Percentiles rank a stretch among this genome's conserved stretches.
phyloP scores from a whole-genome alignment of 805 yeast genomes.

The Ogataea salicorniae region DNA sequence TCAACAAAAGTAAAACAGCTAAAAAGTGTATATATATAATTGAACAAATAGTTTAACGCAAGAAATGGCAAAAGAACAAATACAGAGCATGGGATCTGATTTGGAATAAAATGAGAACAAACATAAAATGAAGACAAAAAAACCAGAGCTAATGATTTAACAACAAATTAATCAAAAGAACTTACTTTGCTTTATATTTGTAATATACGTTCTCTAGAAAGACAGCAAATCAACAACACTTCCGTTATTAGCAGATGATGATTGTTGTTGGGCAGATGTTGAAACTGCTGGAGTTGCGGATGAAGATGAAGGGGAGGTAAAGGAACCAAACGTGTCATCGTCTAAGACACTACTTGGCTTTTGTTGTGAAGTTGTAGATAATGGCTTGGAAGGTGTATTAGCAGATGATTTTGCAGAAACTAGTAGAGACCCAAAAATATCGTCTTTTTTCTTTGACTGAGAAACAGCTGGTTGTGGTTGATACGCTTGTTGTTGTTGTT shows the following conservation, averaged over 20 bases:
- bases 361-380: not conserved
- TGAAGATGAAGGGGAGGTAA: constrained; percentile 8
- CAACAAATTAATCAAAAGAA: not conserved
- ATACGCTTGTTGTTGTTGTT: constrained; percentile 11
- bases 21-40: no score
- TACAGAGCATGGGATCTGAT: no score
- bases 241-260: constrained; percentile 11
- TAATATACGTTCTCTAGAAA: constrained; percentile 24
- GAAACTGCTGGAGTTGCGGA: not conserved
- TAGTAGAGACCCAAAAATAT: constrained; percentile 70
- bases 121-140: not conserved
- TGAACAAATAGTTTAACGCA: no score
- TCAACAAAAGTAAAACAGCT: no score
- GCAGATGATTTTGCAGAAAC: constrained; percentile 53
- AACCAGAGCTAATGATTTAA: not conserved
- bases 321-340: constrained; percentile 12
- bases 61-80: no score
- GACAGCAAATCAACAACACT: constrained; percentile 49
- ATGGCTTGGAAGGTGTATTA: constrained; percentile 15
- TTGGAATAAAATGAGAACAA: no score
- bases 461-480: constrained; percentile 32
- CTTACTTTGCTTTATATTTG: no score
- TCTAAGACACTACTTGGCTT: constrained; percentile 2
- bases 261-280: constrained; percentile 4
- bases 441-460: constrained; percentile 41